Percentiles rank a stretch among this genome's conserved stretches.
Evolutionary conservation across 768 basidiomycete genomes (phyloP).

Genomic region (Suillus lakei): DNA sequence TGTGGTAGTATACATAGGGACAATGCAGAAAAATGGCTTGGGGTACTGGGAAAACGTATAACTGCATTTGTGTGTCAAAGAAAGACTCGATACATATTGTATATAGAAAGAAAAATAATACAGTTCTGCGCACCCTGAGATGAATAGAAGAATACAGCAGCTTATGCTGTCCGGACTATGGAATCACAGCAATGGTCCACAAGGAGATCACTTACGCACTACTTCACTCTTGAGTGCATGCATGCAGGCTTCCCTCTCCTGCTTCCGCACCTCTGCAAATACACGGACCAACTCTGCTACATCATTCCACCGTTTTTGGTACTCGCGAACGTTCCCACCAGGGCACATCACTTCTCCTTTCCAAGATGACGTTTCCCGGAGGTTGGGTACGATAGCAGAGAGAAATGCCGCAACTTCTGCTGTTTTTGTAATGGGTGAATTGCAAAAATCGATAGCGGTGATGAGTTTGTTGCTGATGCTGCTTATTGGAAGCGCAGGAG

Average conservation of each 20-base stretch:
- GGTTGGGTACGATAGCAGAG: conserved; percentile 34
- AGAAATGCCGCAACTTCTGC: conserved; percentile 31
- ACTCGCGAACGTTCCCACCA: not conserved
- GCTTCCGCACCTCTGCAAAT: conserved; percentile 5
- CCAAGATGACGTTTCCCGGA: conserved; percentile 35
- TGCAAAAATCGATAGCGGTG: conserved; percentile 31
- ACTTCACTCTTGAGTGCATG: not conserved
- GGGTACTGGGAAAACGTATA: not conserved
- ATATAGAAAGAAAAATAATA: not conserved
- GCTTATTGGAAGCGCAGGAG: conserved; percentile 1
- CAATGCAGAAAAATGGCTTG: not conserved
- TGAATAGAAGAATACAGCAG: too few species aligned
- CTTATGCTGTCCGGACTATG: not conserved
- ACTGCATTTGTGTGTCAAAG: not conserved
- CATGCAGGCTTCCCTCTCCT: conserved; percentile 3
- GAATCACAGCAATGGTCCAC: not conserved
- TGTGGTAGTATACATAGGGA: not conserved
- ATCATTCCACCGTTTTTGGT: not conserved
- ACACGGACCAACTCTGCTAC: conserved; percentile 1
- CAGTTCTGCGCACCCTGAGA: not conserved
- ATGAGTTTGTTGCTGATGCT: conserved; percentile 19
- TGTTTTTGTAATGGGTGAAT: conserved; percentile 34
- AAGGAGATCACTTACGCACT: not conserved
- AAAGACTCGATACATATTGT: not conserved
- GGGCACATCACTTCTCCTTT: conserved; percentile 8